Evolutionary conservation across 352 stramenopile genomes (phyloP), one percentile per base, ranked within the genome.

Genomic region (Globisporangium nagaii): DNA sequence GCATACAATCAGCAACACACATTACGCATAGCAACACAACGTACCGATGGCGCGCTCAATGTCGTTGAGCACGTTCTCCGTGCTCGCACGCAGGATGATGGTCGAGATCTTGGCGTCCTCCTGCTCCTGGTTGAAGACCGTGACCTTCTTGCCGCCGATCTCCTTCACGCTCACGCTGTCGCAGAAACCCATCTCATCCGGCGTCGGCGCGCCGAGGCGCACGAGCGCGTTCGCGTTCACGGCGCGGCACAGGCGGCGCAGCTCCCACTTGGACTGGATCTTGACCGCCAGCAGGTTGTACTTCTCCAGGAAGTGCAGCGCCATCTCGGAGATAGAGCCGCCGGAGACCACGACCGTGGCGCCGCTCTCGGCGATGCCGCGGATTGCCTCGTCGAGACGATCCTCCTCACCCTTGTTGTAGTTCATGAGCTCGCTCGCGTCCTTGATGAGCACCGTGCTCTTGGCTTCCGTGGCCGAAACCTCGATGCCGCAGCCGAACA

Each of bases 321-420:
- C 96, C 96, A 99, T 99, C 75, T 99, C 97, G 36, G 79, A 97
- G 59, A 99, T 96, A 53, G 86, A 97, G 28, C 97, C 97, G 41
- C 96, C 96, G 17, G 87, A 95, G 39, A 99, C 95, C 50, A 99
- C 85, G 22, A 99, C 95, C 58, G 96, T 96, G 30, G 95, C 87
- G 36, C 97, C 97, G 4, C 89, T 93, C 49, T 98, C 90, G 30
- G 94, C 94, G 69, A 99, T 99, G 40, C 73, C 84, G 59, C 96
- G 95, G 55, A 99, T 95, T 30, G 97, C 95, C 72, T 99, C 96
- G 59, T 99, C 96, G 65, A 99, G 91, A 68, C 96, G 94, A 57
- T 93, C 89, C 78, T 99, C 97, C 75, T 99, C 97, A 27, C 89
- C 94, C 79, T 98, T 98, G 86, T 99, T 99, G 92, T 99, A 99